Evolutionary conservation across 2,329 filamentous ascomycete species (phyloP), one percentile per base, ranked within the genome.

Genomic region (Dryadomyces quercivorus): DNA sequence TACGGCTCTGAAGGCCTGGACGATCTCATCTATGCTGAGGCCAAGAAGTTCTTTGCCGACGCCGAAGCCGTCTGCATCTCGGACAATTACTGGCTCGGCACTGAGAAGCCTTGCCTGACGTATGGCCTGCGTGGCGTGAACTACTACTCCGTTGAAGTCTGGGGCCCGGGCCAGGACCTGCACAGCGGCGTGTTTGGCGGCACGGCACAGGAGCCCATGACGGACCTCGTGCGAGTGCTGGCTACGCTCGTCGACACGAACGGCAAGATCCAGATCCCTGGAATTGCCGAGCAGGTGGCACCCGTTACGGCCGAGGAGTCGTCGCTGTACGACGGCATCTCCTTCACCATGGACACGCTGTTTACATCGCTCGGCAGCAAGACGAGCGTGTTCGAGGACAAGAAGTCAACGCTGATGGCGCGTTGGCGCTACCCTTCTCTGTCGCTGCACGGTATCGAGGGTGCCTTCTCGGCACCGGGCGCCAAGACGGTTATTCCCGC

Each of bases 61-160:
- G 84, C 90, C 40, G 93, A 98, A 62, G 93, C 91, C 6, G 89
- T 97, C 20, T 98, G 93, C 74, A 98, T 98, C 67, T 95, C 89
- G 50, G 93, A 98, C 72, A 98, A 98, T 80, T 98, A 98, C 82
- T 98, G 93, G 93, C 84, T 98, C 44, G 93, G 93, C 56, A 97
- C 93, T 6, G 90, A 97, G 78, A 96, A 96, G 79, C 93, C 93
- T 13, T 98, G 93, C 70, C 74, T 98, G 65, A 98, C 93, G 10
- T 98, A 98, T 69, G 93, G 93, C 63, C 85, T 98, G 59, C 87
- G 93, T 61, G 93, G 93, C 53, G 94, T 88, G 82, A 97, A 94
- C 76, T 98, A 98, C 80, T 98, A 97, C 76, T 88, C 86, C 52
- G 72, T 98, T 62, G 87, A 93, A 71, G 76, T 98, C 59, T 90